Base-by-base conservation (phyloP, 768 basidiomycete species). In the Leccinum ochraceum region DNA sequence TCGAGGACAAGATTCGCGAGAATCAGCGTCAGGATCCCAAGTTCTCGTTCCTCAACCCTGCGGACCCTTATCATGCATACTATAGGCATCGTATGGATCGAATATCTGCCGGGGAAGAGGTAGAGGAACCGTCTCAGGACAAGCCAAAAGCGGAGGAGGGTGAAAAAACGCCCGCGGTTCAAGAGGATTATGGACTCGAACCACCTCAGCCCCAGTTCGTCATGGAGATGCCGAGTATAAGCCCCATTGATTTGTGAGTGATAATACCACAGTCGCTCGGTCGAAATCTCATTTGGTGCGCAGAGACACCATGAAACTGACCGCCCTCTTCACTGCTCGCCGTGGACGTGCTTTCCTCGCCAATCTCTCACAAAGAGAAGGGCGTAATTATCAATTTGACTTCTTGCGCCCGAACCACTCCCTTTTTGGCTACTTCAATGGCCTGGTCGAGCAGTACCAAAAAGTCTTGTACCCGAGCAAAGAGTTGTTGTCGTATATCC, bases 31-130 rank as follows among this genome's bases (percentile, higher is more conserved):
- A 87, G 65, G 96, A 98, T 80, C 94, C 95, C 59, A 96, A 97
- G 78, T 99, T 98, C 82, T 94, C 96, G 60, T 99, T 99, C 81
- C 85, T 99, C 75, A 96, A 96, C 79, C 89, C 93, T 63, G 86
- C 86, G 53, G 97, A 99, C 81, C 94, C 97, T 65, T 99, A 97
- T 79, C 94, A 98, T 87, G 92, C 92, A 62, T 98, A 99, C 78
- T 99, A 99, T 73, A 87, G 92, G 71, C 86, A 95, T 80, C 87
- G 90, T 71, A 86, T 96, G 78, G 92, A 94, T 53, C 87, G 86
- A 71, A 85, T 94, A 63, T 78, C 84, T 56, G 85, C 85, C 7
- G 94, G 94, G 20, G 90, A 92, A 69, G 70, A 84, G 9, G 79
- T 84, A 14, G 92, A 92, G 42, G 91, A 89, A 32, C 68, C 70